Evolutionary conservation across 169 alveolate species (phyloP), one percentile per base, ranked within the genome.

Genomic region (Cyclospora cayetanensis): DNA sequence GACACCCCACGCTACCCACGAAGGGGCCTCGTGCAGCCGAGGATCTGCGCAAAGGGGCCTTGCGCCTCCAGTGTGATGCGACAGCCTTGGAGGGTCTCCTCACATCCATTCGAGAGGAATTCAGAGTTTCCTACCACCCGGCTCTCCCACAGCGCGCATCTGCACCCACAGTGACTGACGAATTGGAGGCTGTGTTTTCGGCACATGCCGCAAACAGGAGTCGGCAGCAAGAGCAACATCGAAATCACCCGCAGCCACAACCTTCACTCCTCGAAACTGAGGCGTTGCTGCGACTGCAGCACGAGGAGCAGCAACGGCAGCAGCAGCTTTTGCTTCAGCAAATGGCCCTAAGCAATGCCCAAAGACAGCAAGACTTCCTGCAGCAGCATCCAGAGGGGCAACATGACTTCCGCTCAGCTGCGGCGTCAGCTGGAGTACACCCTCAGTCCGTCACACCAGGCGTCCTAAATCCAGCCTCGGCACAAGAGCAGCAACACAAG

Each of bases 261-360:
- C n/a, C n/a, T 11, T 11, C 83, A 15, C 0, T 35, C 4, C 83
- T 70, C 18, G 83, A 70, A 27, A 70, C 83, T 2, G 53, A 70
- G 37, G 25, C 83, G 25, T 53, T 70, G 34, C 83, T 70, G 53
- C 41, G 83, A 53, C 83, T 70, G 55, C 83, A 70, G 83, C 83
- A 70, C 53, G 83, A 70, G 31, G 83, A 70, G 29, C 83, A 70
- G 52, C 83, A 70, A 53, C 22, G 83, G 83, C 83, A 70, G 83
- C 83, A 70, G 83, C 83, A 70, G 83, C 83, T 70, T 12, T 53
- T 70, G n/a, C 22, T 70, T 46, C 83, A 70, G 53, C 83, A 70
- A 25, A 35, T n/a, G 9, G 83, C 83, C 9, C 25, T 70, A 31
- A 70, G 83, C 83, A 70, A 35, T 34, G 83, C 83, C 50, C 46